Conservation (phyloP, 306 rosid species). For the Cicer judaicum region DNA sequence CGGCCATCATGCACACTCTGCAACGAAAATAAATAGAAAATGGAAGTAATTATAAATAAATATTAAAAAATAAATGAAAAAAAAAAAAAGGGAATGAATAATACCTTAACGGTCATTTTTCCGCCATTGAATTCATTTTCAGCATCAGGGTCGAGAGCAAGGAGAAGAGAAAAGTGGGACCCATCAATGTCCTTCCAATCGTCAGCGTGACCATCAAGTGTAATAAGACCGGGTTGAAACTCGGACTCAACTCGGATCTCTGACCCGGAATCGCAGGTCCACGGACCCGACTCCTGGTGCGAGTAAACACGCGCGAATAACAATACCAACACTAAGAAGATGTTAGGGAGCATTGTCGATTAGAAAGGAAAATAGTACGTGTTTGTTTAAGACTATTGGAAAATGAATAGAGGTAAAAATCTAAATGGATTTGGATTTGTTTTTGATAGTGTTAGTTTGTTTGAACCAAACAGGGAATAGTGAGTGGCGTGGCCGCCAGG, state of each 20-base stretch:
- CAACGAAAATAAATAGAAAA: conserved; percentile 18
- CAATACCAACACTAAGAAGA: conserved; percentile 42
- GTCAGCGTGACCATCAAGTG: conserved; percentile 89
- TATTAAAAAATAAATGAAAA: not conserved
- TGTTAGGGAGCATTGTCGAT: conserved; percentile 51
- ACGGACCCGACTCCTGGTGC: conserved; percentile 80
- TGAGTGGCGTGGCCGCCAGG: not conserved
- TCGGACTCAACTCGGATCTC: conserved; percentile 67
- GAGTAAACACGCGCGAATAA: conserved; percentile 53
- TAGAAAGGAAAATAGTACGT: conserved; percentile 1
- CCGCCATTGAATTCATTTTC: conserved; percentile 79
- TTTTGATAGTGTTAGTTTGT: not conserved
- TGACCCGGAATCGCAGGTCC: conserved; percentile 78
- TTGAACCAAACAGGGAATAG: not conserved
- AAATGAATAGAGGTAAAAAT: not conserved
- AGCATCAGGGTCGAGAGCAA: conserved; percentile 82
- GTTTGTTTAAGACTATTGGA: not conserved
- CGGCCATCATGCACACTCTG: conserved; percentile 93
- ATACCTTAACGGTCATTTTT: conserved; percentile 81
- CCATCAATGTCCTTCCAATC: conserved; percentile 91
- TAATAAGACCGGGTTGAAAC: conserved; percentile 71
- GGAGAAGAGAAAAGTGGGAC: conserved; percentile 78
- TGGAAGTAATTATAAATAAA: not conserved
- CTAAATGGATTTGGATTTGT: not conserved
- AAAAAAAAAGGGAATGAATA: not conserved